Conservation (phyloP, 176 grass and related monocot species). For the Metroxylon sagu region DNA sequence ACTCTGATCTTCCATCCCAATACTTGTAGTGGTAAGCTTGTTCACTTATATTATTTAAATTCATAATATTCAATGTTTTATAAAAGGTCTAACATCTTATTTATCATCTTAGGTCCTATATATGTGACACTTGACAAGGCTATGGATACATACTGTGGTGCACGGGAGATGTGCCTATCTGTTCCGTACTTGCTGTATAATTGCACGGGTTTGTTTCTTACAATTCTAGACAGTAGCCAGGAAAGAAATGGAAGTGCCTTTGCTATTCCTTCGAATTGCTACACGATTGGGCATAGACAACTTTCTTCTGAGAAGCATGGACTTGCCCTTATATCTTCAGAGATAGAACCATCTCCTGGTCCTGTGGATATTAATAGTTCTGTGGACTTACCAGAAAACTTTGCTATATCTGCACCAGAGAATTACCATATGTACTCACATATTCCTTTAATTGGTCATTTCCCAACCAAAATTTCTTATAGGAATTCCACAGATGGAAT, state of each 20-base stretch:
- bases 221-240: conserved; percentile 58
- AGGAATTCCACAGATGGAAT: background rate
- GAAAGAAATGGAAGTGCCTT: conserved; percentile 53
- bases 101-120: conserved; percentile 48
- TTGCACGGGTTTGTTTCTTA: conserved; percentile 70
- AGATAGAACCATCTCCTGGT: conserved; percentile 20
- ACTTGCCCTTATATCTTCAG: conserved; percentile 54
- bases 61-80: background rate
- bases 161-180: conserved; percentile 74
- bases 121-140: conserved; percentile 84
- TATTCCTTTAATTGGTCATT: conserved; percentile 11
- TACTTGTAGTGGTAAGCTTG: conserved; percentile 47
- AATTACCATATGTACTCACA: too few species aligned
- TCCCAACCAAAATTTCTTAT: conserved; percentile 25
- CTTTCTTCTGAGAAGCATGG: conserved; percentile 45
- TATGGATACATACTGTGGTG: conserved; percentile 73
- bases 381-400: too few species aligned
- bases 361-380: too few species aligned
- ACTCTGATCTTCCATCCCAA: conserved; percentile 69
- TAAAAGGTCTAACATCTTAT: background rate
- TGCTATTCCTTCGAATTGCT: conserved; percentile 68
- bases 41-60: background rate
- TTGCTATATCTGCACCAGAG: too few species aligned
- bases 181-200: conserved; percentile 95
- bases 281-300: conserved; percentile 37